phyloP scores from a whole-genome alignment of 2,329 filamentous ascomycete genomes.

The Penicillium brevicompactum region DNA sequence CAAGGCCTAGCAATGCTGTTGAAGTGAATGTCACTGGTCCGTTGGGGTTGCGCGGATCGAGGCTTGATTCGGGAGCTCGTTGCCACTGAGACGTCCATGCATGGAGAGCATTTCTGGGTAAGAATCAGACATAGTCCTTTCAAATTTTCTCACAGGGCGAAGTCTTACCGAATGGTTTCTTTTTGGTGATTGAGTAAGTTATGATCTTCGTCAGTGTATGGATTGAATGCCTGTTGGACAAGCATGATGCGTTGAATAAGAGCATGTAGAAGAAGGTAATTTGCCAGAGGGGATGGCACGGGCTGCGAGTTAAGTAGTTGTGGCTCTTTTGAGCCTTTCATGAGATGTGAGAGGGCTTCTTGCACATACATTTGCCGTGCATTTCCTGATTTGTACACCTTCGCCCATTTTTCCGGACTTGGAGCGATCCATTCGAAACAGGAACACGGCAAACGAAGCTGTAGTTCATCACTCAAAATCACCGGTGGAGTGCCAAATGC shows the following conservation, averaged over 20 bases:
- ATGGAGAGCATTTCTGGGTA: slow-evolving; percentile 40
- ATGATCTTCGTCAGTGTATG: neutral
- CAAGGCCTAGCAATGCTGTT: slow-evolving; percentile 63
- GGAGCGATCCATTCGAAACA: slow-evolving; percentile 28
- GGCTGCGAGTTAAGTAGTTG: neutral
- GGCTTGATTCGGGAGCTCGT: slow-evolving; percentile 43
- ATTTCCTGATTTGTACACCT: slow-evolving; percentile 8
- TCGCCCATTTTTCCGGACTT: slow-evolving; percentile 22
- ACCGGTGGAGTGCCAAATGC: slow-evolving; percentile 27
- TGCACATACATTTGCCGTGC: slow-evolving; percentile 25
- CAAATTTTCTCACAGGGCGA: neutral
- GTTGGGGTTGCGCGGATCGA: slow-evolving; percentile 40
- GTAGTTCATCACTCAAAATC: slow-evolving; percentile 28
- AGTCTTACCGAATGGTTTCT: slow-evolving; percentile 24
- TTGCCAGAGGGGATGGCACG: slow-evolving; percentile 53
- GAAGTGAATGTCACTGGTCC: slow-evolving; percentile 67
- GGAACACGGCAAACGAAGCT: slow-evolving; percentile 28
- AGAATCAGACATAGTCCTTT: slow-evolving; percentile 3
- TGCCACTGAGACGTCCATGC: slow-evolving; percentile 46
- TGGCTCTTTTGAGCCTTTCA: slow-evolving; percentile 1
- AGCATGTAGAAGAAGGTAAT: slow-evolving; percentile 69
- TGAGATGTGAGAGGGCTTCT: slow-evolving; percentile 18
- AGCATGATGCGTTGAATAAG: slow-evolving; percentile 71
- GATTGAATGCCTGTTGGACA: slow-evolving; percentile 47
- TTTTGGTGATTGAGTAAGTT: slow-evolving; percentile 6